Conservation (phyloP, 768 basidiomycete species). For the Lentinula detonsa region DNA sequence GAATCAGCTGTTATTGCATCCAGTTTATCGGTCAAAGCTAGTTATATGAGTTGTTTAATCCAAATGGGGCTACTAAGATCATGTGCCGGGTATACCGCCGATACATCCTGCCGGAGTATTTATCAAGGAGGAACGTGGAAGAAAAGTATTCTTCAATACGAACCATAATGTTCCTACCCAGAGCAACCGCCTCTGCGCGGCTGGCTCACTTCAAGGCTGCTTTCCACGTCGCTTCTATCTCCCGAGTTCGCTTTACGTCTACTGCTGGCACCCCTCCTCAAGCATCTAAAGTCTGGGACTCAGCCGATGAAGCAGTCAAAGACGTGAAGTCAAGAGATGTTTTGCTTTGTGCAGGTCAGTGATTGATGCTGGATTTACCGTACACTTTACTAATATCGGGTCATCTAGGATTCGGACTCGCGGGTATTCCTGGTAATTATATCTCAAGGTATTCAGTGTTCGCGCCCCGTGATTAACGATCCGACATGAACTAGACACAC, state of each 20-base stretch:
- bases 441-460: not conserved
- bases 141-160: not conserved
- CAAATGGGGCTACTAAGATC: not conserved
- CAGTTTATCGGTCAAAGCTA: not conserved
- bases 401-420: slow-evolving; percentile 74
- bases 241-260: not conserved
- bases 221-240: not conserved
- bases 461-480: slow-evolving; percentile 1
- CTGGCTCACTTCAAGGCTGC: not conserved
- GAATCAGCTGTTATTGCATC: not conserved
- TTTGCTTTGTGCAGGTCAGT: slow-evolving; percentile 76
- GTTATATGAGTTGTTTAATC: not conserved
- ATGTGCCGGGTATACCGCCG: not conserved
- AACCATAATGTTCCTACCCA: slow-evolving; percentile 6
- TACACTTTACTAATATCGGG: not conserved
- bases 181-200: slow-evolving; percentile 2
- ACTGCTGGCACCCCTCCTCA: slow-evolving; percentile 1
- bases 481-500: slow-evolving; percentile 49
- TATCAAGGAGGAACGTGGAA: not conserved
- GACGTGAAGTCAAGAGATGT: slow-evolving; percentile 78
- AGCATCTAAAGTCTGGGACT: slow-evolving; percentile 70
- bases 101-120: not conserved
- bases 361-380: not conserved
- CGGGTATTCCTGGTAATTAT: slow-evolving; percentile 73
- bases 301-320: slow-evolving; percentile 77